phyloP scores from a whole-genome alignment of 345 rosid genomes.

The Aegle marmelos region DNA sequence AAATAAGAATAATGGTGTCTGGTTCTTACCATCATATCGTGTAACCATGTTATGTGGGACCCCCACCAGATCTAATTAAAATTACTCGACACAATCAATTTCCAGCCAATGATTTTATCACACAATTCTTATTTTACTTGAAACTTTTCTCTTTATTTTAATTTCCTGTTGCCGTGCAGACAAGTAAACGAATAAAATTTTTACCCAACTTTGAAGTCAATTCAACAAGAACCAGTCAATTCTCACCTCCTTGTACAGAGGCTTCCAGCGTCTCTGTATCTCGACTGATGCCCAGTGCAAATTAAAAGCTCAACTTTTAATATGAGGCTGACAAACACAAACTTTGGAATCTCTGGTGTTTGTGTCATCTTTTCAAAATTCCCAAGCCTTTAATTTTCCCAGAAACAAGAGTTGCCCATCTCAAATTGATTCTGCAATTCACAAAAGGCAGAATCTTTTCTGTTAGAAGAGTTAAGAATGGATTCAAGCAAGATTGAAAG shows the following conservation, averaged over 20 bases:
- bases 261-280: neutral
- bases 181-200: neutral
- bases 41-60: neutral
- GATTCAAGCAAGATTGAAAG: neutral
- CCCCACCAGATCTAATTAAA: neutral
- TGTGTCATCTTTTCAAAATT: neutral
- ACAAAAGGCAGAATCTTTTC: neutral
- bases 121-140: too few relatives aligned
- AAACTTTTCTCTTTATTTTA: neutral
- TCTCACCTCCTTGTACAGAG: neutral
- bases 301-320: too few relatives aligned
- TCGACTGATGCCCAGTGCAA: neutral
- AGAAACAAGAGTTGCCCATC: neutral
- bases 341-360: neutral
- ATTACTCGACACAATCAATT: neutral
- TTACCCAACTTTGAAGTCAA: neutral
- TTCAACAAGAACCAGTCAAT: conserved; percentile 11
- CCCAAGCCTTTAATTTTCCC: neutral
- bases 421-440: neutral
- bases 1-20: neutral
- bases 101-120: neutral
- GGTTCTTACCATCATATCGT: neutral
- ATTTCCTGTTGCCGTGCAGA: neutral
- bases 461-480: conserved; percentile 4
- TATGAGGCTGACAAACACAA: neutral